Conservation (phyloP, 108 stramenopile species). For the Skeletonema marinoi region DNA sequence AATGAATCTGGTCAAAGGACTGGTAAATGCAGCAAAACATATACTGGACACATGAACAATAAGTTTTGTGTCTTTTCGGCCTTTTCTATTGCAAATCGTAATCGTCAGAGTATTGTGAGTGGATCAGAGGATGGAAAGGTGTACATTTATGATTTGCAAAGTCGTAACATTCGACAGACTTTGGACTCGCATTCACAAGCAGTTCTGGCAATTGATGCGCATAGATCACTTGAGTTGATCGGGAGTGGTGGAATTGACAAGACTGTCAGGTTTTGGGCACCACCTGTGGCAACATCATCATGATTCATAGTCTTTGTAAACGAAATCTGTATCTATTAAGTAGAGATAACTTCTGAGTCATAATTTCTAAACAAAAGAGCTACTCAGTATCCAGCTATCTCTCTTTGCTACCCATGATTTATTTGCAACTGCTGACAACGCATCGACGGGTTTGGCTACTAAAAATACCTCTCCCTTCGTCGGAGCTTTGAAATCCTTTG, state of each 20-base stretch:
- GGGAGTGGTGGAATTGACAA: conserved; percentile 86
- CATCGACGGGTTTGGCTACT: conserved; percentile 36
- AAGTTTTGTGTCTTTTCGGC: conserved; percentile 78
- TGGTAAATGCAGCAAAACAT: conserved; percentile 57
- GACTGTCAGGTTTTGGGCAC: conserved; percentile 82
- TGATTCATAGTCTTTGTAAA: not conserved
- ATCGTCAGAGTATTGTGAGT: conserved; percentile 76
- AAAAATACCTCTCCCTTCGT: conserved; percentile 32
- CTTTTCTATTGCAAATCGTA: conserved; percentile 68
- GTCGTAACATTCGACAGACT: conserved; percentile 65
- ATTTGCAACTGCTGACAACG: conserved; percentile 23
- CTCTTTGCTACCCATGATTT: conserved; percentile 64
- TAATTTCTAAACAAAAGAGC: conserved; percentile 18
- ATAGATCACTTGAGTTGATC: conserved; percentile 73
- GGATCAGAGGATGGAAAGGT: conserved; percentile 91
- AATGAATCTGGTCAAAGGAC: conserved; percentile 23
- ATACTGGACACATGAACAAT: conserved; percentile 53
- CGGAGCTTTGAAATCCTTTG: not conserved
- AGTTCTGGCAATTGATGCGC: conserved; percentile 81
- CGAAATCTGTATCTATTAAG: not conserved
- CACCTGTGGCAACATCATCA: conserved; percentile 7
- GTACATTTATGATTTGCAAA: conserved; percentile 89
- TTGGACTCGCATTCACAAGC: conserved; percentile 79
- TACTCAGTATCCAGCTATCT: conserved; percentile 38
- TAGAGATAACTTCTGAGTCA: not conserved